Evolutionary conservation across 257 asterid species (phyloP), one percentile per base, ranked within the genome.

Genomic region (Petunia axillaris): DNA sequence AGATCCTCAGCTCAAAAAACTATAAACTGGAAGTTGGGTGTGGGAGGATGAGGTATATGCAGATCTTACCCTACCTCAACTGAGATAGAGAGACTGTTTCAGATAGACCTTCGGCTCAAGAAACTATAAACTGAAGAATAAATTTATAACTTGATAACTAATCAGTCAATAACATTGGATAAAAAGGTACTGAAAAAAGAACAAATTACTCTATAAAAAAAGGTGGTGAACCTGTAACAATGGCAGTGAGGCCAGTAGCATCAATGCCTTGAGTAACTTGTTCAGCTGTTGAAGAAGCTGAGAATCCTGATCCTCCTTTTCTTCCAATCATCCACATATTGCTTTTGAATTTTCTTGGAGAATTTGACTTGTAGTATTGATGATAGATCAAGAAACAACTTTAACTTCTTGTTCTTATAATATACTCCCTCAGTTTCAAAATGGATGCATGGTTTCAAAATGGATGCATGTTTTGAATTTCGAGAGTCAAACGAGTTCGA

Each of bases 171-270:
- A 43, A 14, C 75, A 81, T 58, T 60, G 53, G 65, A 1, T 39
- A 5, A 16, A 64, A 4, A 67, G 15, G 2, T 36, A 10, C 38
- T 3, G 4, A 57, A 37, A 37, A 58, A 41, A 80, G 74, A 39
- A 4, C 38, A 55, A 10, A 74, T 1, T 2, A 40, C 35, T 6
- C 0, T 3, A 15, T 3, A 53, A 48, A 48, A 38, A n/a, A 2
- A 44, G 16, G 1, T 35, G 5, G 14, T 50, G 4, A 25, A 91
- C 91, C 95, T 70, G 95, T 88, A 62, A 91, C 90, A 52, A 92
- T 85, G 79, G 94, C 94, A 75, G 94, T 89, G 82, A 91, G 94
- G 76, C 82, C 86, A 73, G 92, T 81, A 66, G 76, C 93, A 83
- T 88, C 90, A 74, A 90, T 82, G 80, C 97, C 93, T 58, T 55